Conservation (phyloP, 2,329 filamentous ascomycete species). For the Diplodia mutila region DNA sequence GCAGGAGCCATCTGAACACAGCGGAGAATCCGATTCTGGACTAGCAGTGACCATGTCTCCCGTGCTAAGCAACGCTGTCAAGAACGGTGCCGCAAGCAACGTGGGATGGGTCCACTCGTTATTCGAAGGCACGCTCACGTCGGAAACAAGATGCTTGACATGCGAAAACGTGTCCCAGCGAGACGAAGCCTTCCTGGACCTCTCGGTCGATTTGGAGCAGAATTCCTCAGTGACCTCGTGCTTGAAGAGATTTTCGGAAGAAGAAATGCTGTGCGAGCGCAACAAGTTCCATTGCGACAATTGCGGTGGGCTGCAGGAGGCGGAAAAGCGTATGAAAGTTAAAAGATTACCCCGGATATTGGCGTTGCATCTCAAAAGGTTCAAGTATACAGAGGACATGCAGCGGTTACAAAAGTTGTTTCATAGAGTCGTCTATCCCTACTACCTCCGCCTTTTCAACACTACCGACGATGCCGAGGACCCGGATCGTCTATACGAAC, state of each 20-base stretch:
- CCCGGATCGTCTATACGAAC: conserved; percentile 89
- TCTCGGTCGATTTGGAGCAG: conserved; percentile 94
- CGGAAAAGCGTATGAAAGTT: conserved; percentile 99
- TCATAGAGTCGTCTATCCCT: conserved; percentile 95
- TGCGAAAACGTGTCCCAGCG: conserved; percentile 95
- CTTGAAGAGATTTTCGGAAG: conserved; percentile 91
- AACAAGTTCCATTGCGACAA: conserved; percentile 99
- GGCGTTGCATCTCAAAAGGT: conserved; percentile 91
- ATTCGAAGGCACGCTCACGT: conserved; percentile 92
- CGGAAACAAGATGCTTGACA: conserved; percentile 93
- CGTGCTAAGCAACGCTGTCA: conserved; percentile 12
- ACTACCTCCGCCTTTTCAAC: conserved; percentile 94
- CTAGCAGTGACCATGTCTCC: conserved; percentile 30
- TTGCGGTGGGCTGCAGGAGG: conserved; percentile 94
- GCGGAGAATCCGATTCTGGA: conserved; percentile 34
- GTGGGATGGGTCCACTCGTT: conserved; percentile 91
- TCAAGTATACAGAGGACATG: conserved; percentile 97
- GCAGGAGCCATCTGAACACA: conserved; percentile 52
- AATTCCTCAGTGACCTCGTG: conserved; percentile 97
- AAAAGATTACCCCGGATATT: conserved; percentile 90
- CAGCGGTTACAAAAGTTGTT: conserved; percentile 94
- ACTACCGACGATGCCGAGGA: conserved; percentile 95
- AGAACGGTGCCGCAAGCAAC: conserved; percentile 33
- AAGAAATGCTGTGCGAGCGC: conserved; percentile 96
- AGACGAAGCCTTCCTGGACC: conserved; percentile 92